Evolutionary conservation across 139 green algal species (phyloP), one percentile per base, ranked within the genome.

Genomic region (Volvox reticuliferus): DNA sequence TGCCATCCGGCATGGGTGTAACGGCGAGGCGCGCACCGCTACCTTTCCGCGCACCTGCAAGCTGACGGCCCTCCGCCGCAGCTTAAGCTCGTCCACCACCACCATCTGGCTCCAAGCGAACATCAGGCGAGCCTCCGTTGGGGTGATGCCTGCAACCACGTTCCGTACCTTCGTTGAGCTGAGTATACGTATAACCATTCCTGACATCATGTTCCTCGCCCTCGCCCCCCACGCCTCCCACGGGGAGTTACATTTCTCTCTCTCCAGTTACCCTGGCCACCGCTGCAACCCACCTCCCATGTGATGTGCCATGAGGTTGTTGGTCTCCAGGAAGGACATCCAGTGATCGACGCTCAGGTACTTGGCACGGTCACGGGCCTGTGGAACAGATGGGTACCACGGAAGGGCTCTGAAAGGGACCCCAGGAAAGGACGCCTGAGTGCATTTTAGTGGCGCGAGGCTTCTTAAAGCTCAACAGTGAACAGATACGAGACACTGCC

Each of bases 21-120:
- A 14, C 9, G 44, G 44, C 5, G 5, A 55, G 44, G 44, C 9
- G 44, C 44, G 44, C 44, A 55, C 44, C 44, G 44, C 44, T 55
- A 5, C 44, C 44, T 55, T 55, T 9, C 44, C 65, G 1, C 80
- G 2, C 55, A 89, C 85, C 68, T 89, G 85, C 85, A 90, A 55
- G 21, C 76, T 24, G 22, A 91, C 77, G 32, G 87, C 87, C 33
- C 76, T 28, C 76, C 55, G 50, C 17, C 87, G 32, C 36, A 81
- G 87, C 87, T 91, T 91, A 32, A 91, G 77, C 77, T 91, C 87
- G 75, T 91, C 87, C 61, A 86, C 87, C 87, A 91, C 87, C 87
- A 91, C 69, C 87, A 86, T 91, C 76, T 91, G 87, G 77, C 61
- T 80, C 87, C 87, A 91, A 1, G 76, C 87, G 55, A 91, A 91